phyloP scores from a whole-genome alignment of 805 yeast genomes.

The Sporopachydermia quercuum region DNA sequence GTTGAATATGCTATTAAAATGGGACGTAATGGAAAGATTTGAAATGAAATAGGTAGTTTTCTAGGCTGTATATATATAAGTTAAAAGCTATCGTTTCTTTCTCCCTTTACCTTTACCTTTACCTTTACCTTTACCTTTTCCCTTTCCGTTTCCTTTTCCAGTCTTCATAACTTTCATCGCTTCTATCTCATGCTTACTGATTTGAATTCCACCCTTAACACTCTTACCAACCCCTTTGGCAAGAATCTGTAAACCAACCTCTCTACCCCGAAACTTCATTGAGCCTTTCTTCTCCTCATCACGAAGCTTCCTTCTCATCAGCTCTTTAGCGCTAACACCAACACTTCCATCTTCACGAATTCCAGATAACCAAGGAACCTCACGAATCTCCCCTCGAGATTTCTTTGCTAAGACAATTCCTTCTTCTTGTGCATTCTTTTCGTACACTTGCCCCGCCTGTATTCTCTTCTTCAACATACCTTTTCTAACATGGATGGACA shows the following conservation, averaged over 20 bases:
- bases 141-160: slow-evolving; percentile 7
- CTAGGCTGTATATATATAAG: no score
- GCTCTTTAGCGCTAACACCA: neutral
- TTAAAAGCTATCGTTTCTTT: no score
- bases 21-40: no score
- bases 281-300: neutral
- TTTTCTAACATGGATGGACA: slow-evolving; percentile 81
- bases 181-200: slow-evolving; percentile 54
- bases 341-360: neutral
- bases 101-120: neutral
- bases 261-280: neutral
- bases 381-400: slow-evolving; percentile 38
- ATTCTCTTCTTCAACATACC: slow-evolving; percentile 58
- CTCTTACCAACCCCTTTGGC: slow-evolving; percentile 44
- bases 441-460: slow-evolving; percentile 38
- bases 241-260: neutral
- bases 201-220: slow-evolving; percentile 65
- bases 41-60: no score
- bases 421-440: slow-evolving; percentile 72
- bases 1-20: no score
- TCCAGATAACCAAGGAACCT: slow-evolving; percentile 1
- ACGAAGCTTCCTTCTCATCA: neutral
- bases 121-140: slow-evolving; percentile 4
- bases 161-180: slow-evolving; percentile 20
- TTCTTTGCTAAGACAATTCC: slow-evolving; percentile 75